Evolutionary conservation across 306 rosid species (phyloP), one percentile per base, ranked within the genome.

Genomic region (Castanea sativa): DNA sequence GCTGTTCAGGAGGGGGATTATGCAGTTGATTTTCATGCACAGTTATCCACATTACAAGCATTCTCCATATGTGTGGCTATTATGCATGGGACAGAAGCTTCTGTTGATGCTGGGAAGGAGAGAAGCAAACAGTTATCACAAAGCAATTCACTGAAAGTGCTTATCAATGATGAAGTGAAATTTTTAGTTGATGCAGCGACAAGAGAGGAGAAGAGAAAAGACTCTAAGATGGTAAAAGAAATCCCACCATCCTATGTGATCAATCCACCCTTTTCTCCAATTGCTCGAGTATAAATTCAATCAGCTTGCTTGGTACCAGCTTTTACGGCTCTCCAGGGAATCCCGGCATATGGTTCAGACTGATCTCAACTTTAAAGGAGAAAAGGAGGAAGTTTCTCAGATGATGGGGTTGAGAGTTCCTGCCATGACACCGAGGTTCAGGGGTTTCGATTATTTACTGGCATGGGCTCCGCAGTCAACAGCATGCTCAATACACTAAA

Each of bases 21-120:
- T 83, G 74, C 91, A 9, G 94, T 96, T 69, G 93, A 91, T 89
- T 96, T 96, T 82, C 99, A 93, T 74, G 99, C 97, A 7, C 90
- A 84, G 23, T 81, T 96, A 79, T 93, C 97, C 20, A 79, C 98
- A 15, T 70, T 96, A 55, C 99, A 93, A 87, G 96, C 99, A 59
- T 96, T 96, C 91, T 90, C 98, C 68, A 87, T 89, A 27, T 90
- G 97, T 77, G 89, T 96, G 77, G 89, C 99, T 55, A 82, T 93
- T 83, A 83, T 93, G 81, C 98, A 93, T 41, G 92, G 96, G 64
- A 84, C 90, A 19, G 94, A 89, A 64, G 76, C 89, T 75, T 78
- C 76, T 32, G 64, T 77, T 5, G 57, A 82, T 29, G 59, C 78
- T 1, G 69, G 83, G 41, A 69, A 73, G 55, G 84, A 86, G 76